phyloP scores from a whole-genome alignment of 768 basidiomycete species.

The Leccinum disarticulatum region DNA sequence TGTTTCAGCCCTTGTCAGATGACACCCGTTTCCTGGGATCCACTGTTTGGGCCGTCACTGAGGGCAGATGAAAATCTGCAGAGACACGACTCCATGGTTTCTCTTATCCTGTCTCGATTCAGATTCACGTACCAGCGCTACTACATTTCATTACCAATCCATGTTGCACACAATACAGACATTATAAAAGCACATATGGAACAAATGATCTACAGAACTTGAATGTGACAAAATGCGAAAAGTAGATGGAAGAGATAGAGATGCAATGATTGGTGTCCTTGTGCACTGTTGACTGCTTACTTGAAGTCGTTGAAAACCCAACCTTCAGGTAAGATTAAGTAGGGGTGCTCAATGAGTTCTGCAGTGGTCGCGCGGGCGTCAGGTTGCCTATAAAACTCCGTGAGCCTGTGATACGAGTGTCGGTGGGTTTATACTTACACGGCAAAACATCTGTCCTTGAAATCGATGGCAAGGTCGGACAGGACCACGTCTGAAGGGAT shows the following conservation, averaged over 20 bases:
- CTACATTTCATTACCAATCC: conserved; percentile 29
- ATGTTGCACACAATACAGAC: conserved; percentile 27
- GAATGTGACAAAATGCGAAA: conserved; percentile 23
- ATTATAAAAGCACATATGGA: conserved; percentile 36
- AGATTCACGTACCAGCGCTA: conserved; percentile 35
- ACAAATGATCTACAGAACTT: conserved; percentile 22
- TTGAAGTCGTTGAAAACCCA: conserved; percentile 70
- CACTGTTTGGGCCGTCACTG: neutral
- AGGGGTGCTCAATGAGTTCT: conserved; percentile 78
- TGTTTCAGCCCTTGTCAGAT: neutral
- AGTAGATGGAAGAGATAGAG: conserved; percentile 30
- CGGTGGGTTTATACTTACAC: conserved; percentile 51
- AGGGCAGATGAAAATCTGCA: neutral
- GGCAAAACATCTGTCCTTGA: conserved; percentile 86
- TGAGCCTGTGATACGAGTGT: conserved; percentile 3
- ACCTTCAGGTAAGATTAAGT: conserved; percentile 66
- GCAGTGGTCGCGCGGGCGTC: conserved; percentile 77
- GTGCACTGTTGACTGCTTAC: conserved; percentile 15
- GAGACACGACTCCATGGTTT: neutral
- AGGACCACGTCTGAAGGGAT: conserved; percentile 82
- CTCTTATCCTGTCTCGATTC: conserved; percentile 1
- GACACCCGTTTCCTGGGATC: neutral
- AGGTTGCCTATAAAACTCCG: conserved; percentile 56
- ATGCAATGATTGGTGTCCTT: conserved; percentile 18
- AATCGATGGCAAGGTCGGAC: conserved; percentile 77